Conservation (phyloP, 768 basidiomycete species). For the Tubosaeta brunneosetosa region DNA sequence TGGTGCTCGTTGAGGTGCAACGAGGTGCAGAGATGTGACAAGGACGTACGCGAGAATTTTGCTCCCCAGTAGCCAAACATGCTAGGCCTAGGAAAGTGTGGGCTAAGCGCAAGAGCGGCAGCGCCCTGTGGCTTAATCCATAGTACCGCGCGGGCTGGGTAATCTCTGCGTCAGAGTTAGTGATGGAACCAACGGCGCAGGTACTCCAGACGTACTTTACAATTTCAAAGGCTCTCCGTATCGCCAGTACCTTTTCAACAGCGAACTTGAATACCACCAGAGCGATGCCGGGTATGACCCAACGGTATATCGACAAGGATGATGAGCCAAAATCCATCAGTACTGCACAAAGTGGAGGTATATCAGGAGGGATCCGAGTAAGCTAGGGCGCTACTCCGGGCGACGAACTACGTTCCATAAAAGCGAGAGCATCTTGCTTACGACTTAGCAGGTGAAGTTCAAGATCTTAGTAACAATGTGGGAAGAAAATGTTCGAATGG, state of each 20-base stretch:
- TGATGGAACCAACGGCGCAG: background rate
- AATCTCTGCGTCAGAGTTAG: slow-evolving; percentile 7
- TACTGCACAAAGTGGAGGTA: too few species aligned
- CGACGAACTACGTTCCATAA: too few species aligned
- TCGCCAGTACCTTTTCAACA: slow-evolving; percentile 1
- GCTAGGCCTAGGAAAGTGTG: slow-evolving; percentile 33
- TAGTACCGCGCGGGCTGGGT: slow-evolving; percentile 14
- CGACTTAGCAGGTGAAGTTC: too few species aligned
- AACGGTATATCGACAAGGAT: slow-evolving; percentile 2
- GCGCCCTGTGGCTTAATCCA: slow-evolving; percentile 35
- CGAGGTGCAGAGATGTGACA: too few species aligned
- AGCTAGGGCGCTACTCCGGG: too few species aligned
- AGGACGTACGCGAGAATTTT: slow-evolving; percentile 34
- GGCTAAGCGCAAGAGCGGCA: slow-evolving; percentile 22
- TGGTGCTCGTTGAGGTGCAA: slow-evolving; percentile 7
- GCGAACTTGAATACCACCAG: slow-evolving; percentile 7
- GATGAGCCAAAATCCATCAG: too few species aligned
- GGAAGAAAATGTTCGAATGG: too few species aligned
- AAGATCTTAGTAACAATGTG: too few species aligned
- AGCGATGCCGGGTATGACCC: slow-evolving; percentile 1
- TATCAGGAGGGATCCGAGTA: too few species aligned
- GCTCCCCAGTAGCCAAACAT: slow-evolving; percentile 32
- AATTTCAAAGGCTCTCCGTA: slow-evolving; percentile 13
- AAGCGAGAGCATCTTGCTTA: too few species aligned
- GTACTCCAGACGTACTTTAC: slow-evolving; percentile 11